Conservation (phyloP, 108 stramenopile species). For the Schizochytrium sp. region DNA sequence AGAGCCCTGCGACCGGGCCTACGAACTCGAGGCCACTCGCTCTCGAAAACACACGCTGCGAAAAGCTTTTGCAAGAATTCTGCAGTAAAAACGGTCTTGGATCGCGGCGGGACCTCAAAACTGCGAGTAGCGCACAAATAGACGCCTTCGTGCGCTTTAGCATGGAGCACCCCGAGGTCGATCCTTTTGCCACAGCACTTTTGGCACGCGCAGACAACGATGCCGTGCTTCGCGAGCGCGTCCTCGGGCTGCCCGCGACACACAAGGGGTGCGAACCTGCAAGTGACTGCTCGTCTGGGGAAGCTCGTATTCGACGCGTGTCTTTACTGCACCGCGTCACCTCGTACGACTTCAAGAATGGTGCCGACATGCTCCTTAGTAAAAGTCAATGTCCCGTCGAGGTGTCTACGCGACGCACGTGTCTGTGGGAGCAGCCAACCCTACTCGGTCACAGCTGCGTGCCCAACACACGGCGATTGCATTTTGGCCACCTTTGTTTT, state of each 20-base stretch:
- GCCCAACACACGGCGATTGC: background rate
- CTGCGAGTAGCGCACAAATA: background rate
- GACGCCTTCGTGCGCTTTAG: background rate
- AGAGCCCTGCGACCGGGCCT: too few species aligned
- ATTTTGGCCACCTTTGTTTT: background rate
- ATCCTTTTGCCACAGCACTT: background rate
- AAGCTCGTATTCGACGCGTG: background rate
- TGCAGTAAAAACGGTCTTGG: background rate
- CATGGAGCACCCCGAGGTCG: background rate
- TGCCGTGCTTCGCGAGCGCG: background rate
- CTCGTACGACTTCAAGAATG: background rate
- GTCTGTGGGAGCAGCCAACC: background rate
- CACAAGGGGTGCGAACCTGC: background rate
- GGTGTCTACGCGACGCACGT: background rate
- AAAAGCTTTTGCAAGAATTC: background rate
- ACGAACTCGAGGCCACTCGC: too few species aligned
- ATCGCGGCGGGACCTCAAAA: background rate
- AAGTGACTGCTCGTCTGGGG: background rate
- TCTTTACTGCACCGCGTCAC: background rate
- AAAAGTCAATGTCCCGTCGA: background rate
- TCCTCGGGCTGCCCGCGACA: background rate
- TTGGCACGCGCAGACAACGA: background rate
- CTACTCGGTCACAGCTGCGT: background rate
- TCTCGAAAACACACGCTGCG: background rate
- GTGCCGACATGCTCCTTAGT: background rate